Evolutionary conservation across 2,329 filamentous ascomycete genomes (phyloP), one percentile per base, ranked within the genome.

Genomic region (Aspergillus pseudonomiae): DNA sequence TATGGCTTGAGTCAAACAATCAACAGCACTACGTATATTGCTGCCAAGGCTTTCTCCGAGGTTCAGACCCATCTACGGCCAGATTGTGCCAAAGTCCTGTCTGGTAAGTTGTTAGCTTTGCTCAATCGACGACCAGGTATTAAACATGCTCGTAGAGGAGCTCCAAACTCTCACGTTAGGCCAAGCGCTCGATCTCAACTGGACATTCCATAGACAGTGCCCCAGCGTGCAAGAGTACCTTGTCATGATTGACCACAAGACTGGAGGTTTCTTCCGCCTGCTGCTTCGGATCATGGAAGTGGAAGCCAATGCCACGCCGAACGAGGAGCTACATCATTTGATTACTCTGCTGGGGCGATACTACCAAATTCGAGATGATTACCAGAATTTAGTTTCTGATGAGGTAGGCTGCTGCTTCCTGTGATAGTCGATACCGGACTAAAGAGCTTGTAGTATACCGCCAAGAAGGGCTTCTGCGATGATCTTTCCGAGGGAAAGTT

Each of bases 1-100:
- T 83, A 79, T 65, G 81, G 81, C 10, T 68, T 71, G 1, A 71
- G 78, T 3, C 80, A 81, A 62, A 81, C 80, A 4, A 81, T 83
- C 66, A 83, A 83, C 69, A 77, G 74, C 26, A 80, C 79, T 4
- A 83, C 80, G 61, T 80, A 78, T 60, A 69, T 78, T 7, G 79
- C 78, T 61, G 78, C 81, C 56, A 65, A 75, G 12, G 77, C 75
- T n/a, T 5, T 43, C 32, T 58, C 1, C 30, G 41, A 59, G n/a
- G 48, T n/a, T 28, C 16, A 50, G 4, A 36, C 7, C 11, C 19
- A 26, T 56, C 26, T 59, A 32, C 34, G 58, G 16, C 32, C 46
- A 28, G 24, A 41, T n/a, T 56, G 52, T 34, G 19, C 54, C 7
- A 14, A 30, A 19, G 46, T 54, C 19, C 21, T 54, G 7, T 43